Evolutionary conservation across 1,284 basidiomycete genomes (phyloP), one percentile per base, ranked within the genome.

Genomic region (Ustilago trichophora): DNA sequence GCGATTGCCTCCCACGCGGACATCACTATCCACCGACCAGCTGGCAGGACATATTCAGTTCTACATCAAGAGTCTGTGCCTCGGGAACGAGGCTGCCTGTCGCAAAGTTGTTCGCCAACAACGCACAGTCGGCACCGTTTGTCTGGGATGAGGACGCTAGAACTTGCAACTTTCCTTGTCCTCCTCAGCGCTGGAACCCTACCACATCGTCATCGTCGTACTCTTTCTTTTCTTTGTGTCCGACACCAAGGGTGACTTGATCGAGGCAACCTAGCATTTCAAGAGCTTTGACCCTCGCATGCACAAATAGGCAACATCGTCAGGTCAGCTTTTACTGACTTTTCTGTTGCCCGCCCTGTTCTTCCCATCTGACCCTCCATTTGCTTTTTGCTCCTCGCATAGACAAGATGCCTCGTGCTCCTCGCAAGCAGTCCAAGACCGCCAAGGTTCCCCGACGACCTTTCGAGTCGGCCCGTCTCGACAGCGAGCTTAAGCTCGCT

Each of bases 401-500:
- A 71, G 51, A 73, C 62, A 72, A 71, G 21, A 71, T 73, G 76
- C 76, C 76, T 52, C 69, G 74, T 51, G 79, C 78, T 59, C 79
- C 79, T 51, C 63, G 79, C 38, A 79, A 78, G 56, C 72, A 77
- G 54, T 75, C 71, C 67, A 81, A 81, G 78, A 81, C 78, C 68
- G 80, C 76, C 78, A 81, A 81, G 78, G 93, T 98, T 87, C 95
- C 95, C 82, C 92, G 90, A 87, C 90, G 95, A 83, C 91, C 95
- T 83, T 98, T 90, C 85, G 93, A 92, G 87, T 92, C 93, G 72
- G 92, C 95, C 83, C 93, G 95, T 86, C 92, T 98, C 86, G 95
- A 99, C 87, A 89, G 91, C 79, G 96, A 98, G 88, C 88, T 99
- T 83, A 98, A 98, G 92, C 93, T 98, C 85, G 93, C 93, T 68